These are phyloP conservation scores for Gloeostereum incarnatum DNA, from an alignment of 768 basidiomycete species.

Conservation along the genomic window DNA sequence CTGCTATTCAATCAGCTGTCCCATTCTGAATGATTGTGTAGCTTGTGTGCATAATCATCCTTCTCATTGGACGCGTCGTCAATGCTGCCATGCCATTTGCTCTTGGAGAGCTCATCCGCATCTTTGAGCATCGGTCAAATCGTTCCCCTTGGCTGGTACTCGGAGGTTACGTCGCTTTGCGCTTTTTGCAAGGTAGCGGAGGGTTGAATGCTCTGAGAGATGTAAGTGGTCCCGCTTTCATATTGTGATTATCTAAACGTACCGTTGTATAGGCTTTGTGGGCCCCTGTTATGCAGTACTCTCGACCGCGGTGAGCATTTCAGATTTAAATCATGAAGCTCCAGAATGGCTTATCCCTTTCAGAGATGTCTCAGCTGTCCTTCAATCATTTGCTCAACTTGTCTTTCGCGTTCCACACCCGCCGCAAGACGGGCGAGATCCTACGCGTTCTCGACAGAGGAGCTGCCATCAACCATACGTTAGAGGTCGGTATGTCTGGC, in stretches of 20 bases:
- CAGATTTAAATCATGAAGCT: neutral
- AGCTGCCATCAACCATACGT: constrained; percentile 75
- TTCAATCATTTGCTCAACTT: constrained; percentile 85
- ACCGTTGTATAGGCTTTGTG: constrained; percentile 45
- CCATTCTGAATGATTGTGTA: constrained; percentile 14
- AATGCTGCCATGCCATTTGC: constrained; percentile 65
- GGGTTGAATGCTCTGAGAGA: constrained; percentile 65
- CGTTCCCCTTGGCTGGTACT: constrained; percentile 63
- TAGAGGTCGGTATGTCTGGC: constrained; percentile 37
- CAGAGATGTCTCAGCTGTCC: constrained; percentile 81
- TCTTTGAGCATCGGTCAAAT: constrained; percentile 37
- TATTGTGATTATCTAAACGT: neutral
- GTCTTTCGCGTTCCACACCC: constrained; percentile 76
- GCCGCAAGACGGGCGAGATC: constrained; percentile 78
- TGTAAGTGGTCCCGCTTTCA: constrained; percentile 18
- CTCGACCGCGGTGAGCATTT: constrained; percentile 50
- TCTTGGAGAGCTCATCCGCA: constrained; percentile 54
- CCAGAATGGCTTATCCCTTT: constrained; percentile 2
- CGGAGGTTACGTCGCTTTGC: constrained; percentile 55
- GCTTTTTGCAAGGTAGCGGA: constrained; percentile 69
- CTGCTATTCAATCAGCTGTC: constrained; percentile 6
- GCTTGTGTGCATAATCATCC: constrained; percentile 59
- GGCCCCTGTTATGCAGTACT: constrained; percentile 86
- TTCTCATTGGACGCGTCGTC: constrained; percentile 69
- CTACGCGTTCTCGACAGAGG: constrained; percentile 77